Evolutionary conservation across 179 eudicot genomes (phyloP), one percentile per base, ranked within the genome.

Genomic region (Drosera spatulata): DNA sequence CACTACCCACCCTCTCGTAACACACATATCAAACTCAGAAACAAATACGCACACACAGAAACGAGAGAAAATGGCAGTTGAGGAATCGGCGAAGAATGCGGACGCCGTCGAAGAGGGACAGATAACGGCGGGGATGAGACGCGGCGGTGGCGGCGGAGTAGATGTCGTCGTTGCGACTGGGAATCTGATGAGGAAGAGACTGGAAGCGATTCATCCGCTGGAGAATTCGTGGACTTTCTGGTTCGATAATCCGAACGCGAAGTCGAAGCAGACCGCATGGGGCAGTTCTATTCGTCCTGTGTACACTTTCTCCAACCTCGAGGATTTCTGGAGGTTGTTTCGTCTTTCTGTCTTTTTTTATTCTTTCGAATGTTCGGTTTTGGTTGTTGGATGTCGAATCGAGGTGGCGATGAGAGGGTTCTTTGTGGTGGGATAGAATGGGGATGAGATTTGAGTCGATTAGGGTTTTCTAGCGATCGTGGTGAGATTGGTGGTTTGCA

Each of bases 161-260:
- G 33, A 22, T 22, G 33, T 22, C 44, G 73, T 45, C 3, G 66
- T 22, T 0, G 8, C 50, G 39, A 10, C 53, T 55, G 22, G 10
- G 37, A 40, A 22, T 40, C 37, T 33, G 58, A 40, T 41, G 58
- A 49, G 22, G 38, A 66, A 62, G 56, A 41, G 67, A 50, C 33
- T 69, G 50, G 33, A 22, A 22, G 44, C 74, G 0, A 7, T 59
- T 22, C 95, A 88, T 56, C 88, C 84, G 0, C 73, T 91, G 15
- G 98, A 91, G 67, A 79, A 84, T 68, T 70, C 95, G 0, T 91
- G 98, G 98, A 91, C 98, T 0, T 91, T 91, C 73, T 91, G 96
- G 96, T 91, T 91, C 66, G 98, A 91, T 60, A 85, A 73, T 50
- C 89, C 91, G 7, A 43, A 76, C 0, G 82, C 79, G 10, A 91